phyloP scores from a whole-genome alignment of 371 early-diverging fungal genomes.

The Sporodiniella umbellata region DNA sequence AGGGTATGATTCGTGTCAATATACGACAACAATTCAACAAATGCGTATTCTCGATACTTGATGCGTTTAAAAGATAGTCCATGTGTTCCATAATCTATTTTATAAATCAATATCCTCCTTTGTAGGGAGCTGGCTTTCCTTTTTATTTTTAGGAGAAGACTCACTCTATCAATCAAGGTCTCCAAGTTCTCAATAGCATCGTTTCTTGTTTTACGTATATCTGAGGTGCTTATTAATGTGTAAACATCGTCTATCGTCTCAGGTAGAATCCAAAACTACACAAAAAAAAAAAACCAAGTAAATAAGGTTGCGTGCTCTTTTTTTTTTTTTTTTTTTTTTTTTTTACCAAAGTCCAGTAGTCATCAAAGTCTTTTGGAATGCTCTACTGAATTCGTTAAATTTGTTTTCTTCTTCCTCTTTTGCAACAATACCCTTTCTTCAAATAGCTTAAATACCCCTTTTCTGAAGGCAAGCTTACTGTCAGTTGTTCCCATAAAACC shows the following conservation, averaged over 20 bases:
- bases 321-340: neutral
- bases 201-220: constrained; percentile 71
- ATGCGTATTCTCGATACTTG: no score
- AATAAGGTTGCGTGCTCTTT: no score
- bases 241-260: constrained; percentile 81
- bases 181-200: constrained; percentile 66
- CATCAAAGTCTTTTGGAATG: constrained; percentile 54
- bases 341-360: constrained; percentile 61
- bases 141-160: neutral
- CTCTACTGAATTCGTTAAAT: constrained; percentile 26
- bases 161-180: constrained; percentile 57
- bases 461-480: constrained; percentile 79
- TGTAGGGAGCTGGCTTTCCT: no score
- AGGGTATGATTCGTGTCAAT: constrained; percentile 80
- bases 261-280: constrained; percentile 68
- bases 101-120: no score
- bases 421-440: constrained; percentile 60
- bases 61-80: no score
- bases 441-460: constrained; percentile 71
- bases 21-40: constrained; percentile 81
- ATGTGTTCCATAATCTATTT: no score
- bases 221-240: constrained; percentile 70
- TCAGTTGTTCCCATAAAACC: constrained; percentile 87
- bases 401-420: neutral
- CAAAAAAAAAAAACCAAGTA: neutral